Evolutionary conservation across 1,139 yeast genomes (phyloP), one percentile per base, ranked within the genome.

Genomic region (Magnusiomyces ingens): DNA sequence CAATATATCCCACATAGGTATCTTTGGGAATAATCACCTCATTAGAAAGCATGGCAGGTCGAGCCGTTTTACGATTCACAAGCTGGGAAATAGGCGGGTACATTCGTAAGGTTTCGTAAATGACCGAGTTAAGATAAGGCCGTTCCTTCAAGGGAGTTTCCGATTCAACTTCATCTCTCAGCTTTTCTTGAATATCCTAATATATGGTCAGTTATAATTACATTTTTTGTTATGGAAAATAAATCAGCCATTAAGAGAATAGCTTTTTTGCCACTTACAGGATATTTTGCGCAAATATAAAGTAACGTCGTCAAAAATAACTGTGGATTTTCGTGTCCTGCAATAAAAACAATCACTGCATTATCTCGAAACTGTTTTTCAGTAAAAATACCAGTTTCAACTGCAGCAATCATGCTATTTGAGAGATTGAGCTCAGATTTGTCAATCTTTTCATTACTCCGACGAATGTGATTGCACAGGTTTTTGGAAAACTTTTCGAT

Each of bases 261-360:
- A 48, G 18, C 6, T 5, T 8, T 17, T 26, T 8, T 26, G 15
- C 35, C 22, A 42, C 54, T 17, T 48, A 49, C 56, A 50, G 67
- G 60, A 54, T 68, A 53, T 56, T 79, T 80, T 1, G 79, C 78
- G 38, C 81, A 60, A 10, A 78, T 62, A 57, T 75, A 80, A 8
- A 81, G 60, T 2, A 78, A 60, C 0, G 84, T 78, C 1, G 78
- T 73, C 59, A 81, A 62, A 15, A 80, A 65, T 19, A 81, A 62
- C 56, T 79, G 80, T 0, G 86, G 86, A 56, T 81, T 81, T 59
- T 81, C 86, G 64, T 81, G 85, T 0, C 85, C 85, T 0, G 86
- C 56, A 48, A 81, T 78, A 67, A 81, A 68, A 2, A 80, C 67
- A 29, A 81, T 81, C 17, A 80, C 76, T n/a, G 80, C 73, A 64